Evolutionary conservation across 2,329 filamentous ascomycete species (phyloP).

Genomic region (Microdochium bolleyi): DNA sequence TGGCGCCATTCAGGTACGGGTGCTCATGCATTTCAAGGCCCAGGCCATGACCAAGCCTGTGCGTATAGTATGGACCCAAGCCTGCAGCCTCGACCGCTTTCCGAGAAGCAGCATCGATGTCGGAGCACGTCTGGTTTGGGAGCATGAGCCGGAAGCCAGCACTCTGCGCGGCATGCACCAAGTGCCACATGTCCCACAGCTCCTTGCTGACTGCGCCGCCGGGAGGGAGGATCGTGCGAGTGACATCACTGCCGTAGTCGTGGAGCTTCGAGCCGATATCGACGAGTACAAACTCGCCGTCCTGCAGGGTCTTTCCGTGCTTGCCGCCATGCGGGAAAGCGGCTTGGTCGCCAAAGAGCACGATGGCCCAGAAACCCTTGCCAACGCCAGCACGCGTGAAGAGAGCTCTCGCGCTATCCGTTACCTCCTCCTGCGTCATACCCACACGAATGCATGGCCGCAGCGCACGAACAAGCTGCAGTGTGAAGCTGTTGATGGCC

Average conservation of each 20-base stretch:
- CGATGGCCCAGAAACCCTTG: slow-evolving; percentile 17
- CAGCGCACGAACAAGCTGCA: slow-evolving; percentile 15
- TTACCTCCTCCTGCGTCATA: slow-evolving; percentile 15
- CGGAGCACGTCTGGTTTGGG: slow-evolving; percentile 16
- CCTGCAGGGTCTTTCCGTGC: slow-evolving; percentile 13
- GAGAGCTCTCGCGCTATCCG: slow-evolving; percentile 9
- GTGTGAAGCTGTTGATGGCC: slow-evolving; percentile 18
- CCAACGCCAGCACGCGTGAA: slow-evolving; percentile 16
- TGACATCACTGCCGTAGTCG: slow-evolving; percentile 19
- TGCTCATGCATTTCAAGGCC: slow-evolving; percentile 20
- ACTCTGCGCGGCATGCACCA: slow-evolving; percentile 13
- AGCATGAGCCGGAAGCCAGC: slow-evolving; percentile 16
- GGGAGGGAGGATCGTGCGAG: slow-evolving; percentile 16
- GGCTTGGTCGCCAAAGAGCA: slow-evolving; percentile 18
- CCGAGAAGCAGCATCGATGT: slow-evolving; percentile 17
- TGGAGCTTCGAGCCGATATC: slow-evolving; percentile 19
- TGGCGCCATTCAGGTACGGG: slow-evolving; percentile 20
- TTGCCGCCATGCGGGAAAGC: slow-evolving; percentile 19
- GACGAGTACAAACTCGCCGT: slow-evolving; percentile 18
- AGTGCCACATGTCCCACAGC: slow-evolving; percentile 15
- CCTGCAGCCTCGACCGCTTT: slow-evolving; percentile 11
- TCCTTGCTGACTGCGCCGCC: slow-evolving; percentile 12
- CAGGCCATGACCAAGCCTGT: slow-evolving; percentile 18
- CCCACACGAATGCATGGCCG: slow-evolving; percentile 16
- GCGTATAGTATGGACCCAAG: slow-evolving; percentile 17